phyloP scores from a whole-genome alignment of 345 rosid species.

The Dovyalis caffra region DNA sequence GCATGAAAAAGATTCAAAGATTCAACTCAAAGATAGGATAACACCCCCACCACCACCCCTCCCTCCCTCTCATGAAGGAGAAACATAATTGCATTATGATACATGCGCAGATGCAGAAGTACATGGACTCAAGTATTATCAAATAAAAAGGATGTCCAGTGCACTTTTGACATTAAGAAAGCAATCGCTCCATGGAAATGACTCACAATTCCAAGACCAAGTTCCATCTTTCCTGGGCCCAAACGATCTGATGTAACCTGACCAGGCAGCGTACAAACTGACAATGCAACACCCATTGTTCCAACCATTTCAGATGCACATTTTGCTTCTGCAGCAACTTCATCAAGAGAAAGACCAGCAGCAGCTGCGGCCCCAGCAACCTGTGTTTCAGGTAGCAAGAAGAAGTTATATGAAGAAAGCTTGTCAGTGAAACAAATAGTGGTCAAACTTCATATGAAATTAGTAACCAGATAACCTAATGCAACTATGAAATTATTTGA shows the following conservation, averaged over 20 bases:
- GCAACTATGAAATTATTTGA: neutral
- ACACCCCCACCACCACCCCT: neutral
- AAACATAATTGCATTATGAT: neutral
- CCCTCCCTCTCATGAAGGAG: neutral
- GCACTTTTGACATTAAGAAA: neutral
- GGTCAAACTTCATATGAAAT: neutral
- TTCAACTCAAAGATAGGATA: conserved; percentile 5
- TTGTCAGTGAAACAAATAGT: neutral
- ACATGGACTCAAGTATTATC: neutral
- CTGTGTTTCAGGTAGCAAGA: conserved; percentile 41
- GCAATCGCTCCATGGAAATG: conserved; percentile 5
- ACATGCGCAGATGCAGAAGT: neutral
- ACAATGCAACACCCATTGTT: conserved; percentile 92
- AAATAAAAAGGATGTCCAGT: neutral
- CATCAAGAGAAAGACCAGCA: conserved; percentile 73
- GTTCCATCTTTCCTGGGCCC: conserved; percentile 91
- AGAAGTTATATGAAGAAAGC: neutral
- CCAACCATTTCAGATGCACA: conserved; percentile 82
- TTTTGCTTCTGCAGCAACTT: conserved; percentile 78
- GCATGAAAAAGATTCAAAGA: conserved; percentile 2
- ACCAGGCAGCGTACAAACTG: conserved; percentile 90
- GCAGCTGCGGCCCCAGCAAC: conserved; percentile 97
- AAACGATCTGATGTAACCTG: conserved; percentile 83
- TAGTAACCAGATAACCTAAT: neutral
- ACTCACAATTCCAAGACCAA: conserved; percentile 97